Evolutionary conservation across 306 rosid genomes (phyloP).

Genomic region (Cotoneaster glaucophyllus): DNA sequence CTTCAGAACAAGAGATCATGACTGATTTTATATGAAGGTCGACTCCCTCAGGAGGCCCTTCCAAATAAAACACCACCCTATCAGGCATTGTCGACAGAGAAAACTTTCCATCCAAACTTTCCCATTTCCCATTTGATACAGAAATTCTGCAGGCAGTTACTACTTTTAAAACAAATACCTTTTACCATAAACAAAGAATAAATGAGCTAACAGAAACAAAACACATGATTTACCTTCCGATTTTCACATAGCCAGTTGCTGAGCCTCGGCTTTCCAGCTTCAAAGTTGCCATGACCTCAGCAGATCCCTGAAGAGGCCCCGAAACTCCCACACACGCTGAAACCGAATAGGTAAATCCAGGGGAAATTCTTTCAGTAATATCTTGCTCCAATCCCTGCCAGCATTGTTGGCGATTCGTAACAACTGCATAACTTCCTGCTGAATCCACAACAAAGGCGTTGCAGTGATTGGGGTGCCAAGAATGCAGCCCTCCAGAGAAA

Average conservation of each 20-base stretch:
- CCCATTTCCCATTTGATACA: slow-evolving; percentile 57
- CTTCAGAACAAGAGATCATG: slow-evolving; percentile 46
- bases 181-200: background rate
- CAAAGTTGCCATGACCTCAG: slow-evolving; percentile 78
- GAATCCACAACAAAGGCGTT: slow-evolving; percentile 42
- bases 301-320: slow-evolving; percentile 44
- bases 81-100: slow-evolving; percentile 55
- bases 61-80: slow-evolving; percentile 62
- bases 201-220: background rate
- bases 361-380: slow-evolving; percentile 49
- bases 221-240: slow-evolving; percentile 63
- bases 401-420: slow-evolving; percentile 56
- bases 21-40: slow-evolving; percentile 65
- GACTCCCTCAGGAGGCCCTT: slow-evolving; percentile 86
- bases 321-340: slow-evolving; percentile 77
- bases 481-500: slow-evolving; percentile 67
- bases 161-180: slow-evolving; percentile 5
- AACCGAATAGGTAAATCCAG: slow-evolving; percentile 52
- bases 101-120: slow-evolving; percentile 72
- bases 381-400: slow-evolving; percentile 99
- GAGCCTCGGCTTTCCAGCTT: slow-evolving; percentile 55
- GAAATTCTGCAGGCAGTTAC: slow-evolving; percentile 52
- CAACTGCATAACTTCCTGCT: slow-evolving; percentile 48
- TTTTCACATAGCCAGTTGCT: slow-evolving; percentile 48
- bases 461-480: slow-evolving; percentile 75